Base-by-base conservation (phyloP, 441 rosid species). In the Bruguiera hainesii region DNA sequence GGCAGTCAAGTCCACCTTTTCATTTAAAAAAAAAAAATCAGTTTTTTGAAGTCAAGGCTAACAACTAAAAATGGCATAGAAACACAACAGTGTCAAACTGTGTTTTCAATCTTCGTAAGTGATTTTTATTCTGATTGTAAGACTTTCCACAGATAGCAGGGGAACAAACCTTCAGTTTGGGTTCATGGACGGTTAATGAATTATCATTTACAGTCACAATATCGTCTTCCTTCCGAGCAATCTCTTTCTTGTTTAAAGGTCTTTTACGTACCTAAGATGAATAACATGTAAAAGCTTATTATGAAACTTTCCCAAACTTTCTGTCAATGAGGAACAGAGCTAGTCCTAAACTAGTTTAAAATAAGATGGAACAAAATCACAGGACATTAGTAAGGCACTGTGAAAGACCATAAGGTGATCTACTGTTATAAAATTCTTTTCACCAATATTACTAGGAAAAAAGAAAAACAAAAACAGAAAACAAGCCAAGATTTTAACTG, bases 1-100 rank as follows among this genome's bases (percentile, higher is more conserved):
- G 11, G 98, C 98, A 26, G 99, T 92, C 86, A 95, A 85, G 78
- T 96, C 99, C 82, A 96, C 99, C 99, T 96, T 75, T 76, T 75
- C 77, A 73, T 66, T 76, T 62, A 51, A 2, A 51, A 18, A 18
- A 21, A 8, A 51, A 51, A 51, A 51, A 35, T 73, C 66, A 62
- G 72, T 64, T 57, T 25, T 66, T 52, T 49, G 31, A 64, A 58
- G 56, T 25, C 16, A 51, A 64, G 56, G 49, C 2, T 46, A 26
- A 57, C 48, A 42, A 64, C 52, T 63, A 51, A 19, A 7, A 63
- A 64, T n/a, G 72, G 28, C 28, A 42, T 49, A 6, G 63, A 4
- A n/a, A 52, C 60, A 71, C 23, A 56, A 50, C 39, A 53, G 21
- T 61, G 61, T 29, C 52, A 19, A 50, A 23, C n/a, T 28, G 57